Percentiles rank a stretch among this genome's conserved stretches.
phyloP scores from a whole-genome alignment of 257 asterid species.

The Ilex aquifolium region DNA sequence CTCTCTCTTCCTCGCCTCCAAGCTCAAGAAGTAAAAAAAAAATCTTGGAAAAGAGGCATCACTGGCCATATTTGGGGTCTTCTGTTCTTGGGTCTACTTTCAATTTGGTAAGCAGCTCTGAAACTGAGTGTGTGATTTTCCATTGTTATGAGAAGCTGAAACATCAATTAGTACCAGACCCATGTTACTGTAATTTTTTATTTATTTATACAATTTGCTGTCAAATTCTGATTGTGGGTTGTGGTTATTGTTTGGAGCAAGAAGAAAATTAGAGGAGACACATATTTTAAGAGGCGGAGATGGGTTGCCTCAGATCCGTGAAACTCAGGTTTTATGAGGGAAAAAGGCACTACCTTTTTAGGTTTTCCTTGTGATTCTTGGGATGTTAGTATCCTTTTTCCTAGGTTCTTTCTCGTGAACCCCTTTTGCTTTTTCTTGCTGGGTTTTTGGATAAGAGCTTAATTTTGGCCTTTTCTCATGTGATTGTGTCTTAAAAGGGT shows the following conservation, averaged over 20 bases:
- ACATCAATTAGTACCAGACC: background rate
- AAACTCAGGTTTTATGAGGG: slow-evolving; percentile 58
- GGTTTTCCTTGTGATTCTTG: slow-evolving; percentile 67
- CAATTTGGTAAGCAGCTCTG: slow-evolving; percentile 34
- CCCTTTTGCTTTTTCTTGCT: slow-evolving; percentile 18
- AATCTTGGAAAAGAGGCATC: slow-evolving; percentile 20
- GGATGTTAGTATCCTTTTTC: slow-evolving; percentile 20
- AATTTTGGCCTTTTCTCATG: slow-evolving; percentile 33
- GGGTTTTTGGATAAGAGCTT: slow-evolving; percentile 47
- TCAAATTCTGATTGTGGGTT: no score
- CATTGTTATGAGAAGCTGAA: slow-evolving; percentile 16
- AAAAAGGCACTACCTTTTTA: slow-evolving; percentile 38
- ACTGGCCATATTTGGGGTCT: slow-evolving; percentile 14
- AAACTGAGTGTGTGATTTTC: slow-evolving; percentile 12
- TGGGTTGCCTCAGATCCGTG: slow-evolving; percentile 72
- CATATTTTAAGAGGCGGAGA: slow-evolving; percentile 43
- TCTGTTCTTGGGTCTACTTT: slow-evolving; percentile 15
- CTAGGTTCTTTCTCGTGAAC: slow-evolving; percentile 32
- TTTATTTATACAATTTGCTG: background rate
- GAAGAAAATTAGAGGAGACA: slow-evolving; percentile 9
- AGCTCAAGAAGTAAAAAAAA: slow-evolving; percentile 9
- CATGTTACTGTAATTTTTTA: slow-evolving; percentile 6
- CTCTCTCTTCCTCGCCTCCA: slow-evolving; percentile 18
- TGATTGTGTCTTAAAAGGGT: slow-evolving; percentile 40
- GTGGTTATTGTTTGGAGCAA: slow-evolving; percentile 9